phyloP scores from a whole-genome alignment of 257 asterid species.

The Datura wrightii region DNA sequence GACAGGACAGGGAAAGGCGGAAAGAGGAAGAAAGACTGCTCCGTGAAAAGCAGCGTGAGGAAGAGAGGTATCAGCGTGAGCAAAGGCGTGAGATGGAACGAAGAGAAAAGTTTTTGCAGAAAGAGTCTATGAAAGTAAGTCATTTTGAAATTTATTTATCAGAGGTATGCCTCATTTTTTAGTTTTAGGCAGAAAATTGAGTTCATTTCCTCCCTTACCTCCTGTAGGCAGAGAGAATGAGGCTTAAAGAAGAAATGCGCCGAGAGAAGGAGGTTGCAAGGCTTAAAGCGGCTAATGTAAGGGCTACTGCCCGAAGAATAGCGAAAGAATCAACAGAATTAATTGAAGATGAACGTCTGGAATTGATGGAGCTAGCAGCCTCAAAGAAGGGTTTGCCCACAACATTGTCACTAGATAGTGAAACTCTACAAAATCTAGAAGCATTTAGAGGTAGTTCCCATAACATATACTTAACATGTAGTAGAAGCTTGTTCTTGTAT shows the following conservation, averaged over 20 bases:
- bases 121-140: constrained; percentile 73
- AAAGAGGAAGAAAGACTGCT: constrained; percentile 85
- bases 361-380: constrained; percentile 87
- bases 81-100: constrained; percentile 93
- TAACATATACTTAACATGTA: constrained; percentile 27
- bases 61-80: constrained; percentile 77
- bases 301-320: constrained; percentile 84
- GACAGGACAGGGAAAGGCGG: constrained; percentile 83
- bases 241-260: constrained; percentile 81
- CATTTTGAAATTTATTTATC: constrained; percentile 24
- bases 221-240: constrained; percentile 81
- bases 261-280: constrained; percentile 88
- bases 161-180: neutral
- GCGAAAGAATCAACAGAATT: constrained; percentile 83
- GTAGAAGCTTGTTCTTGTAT: neutral
- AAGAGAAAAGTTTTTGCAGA: constrained; percentile 76
- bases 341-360: constrained; percentile 79
- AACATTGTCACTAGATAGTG: constrained; percentile 66
- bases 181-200: neutral
- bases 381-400: constrained; percentile 67
- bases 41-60: constrained; percentile 90
- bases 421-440: constrained; percentile 63
- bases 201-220: constrained; percentile 29
- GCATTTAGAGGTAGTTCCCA: constrained; percentile 56
- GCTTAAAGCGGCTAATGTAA: constrained; percentile 80